phyloP scores from a whole-genome alignment of 148 eudicot genomes.

The Rhododendron ovatum region DNA sequence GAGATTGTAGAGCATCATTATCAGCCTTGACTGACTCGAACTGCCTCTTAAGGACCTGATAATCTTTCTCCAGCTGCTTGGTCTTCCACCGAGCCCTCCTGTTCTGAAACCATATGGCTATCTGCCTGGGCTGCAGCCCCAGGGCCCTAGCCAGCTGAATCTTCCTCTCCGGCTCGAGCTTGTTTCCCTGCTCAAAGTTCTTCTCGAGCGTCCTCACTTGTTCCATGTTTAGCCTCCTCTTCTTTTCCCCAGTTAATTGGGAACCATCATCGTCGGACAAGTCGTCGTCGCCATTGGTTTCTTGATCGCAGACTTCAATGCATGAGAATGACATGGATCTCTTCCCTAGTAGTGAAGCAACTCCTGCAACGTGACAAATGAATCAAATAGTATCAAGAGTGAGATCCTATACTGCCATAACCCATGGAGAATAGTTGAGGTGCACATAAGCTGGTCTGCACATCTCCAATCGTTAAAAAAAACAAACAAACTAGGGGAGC shows the following conservation, averaged over 20 bases:
- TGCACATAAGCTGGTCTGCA: too few species aligned
- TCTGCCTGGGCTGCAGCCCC: conserved; percentile 89
- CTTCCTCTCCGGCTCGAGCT: conserved; percentile 97
- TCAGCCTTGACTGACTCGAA: conserved; percentile 85
- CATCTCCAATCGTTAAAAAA: too few species aligned
- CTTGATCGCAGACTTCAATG: conserved; percentile 42
- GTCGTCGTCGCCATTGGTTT: conserved; percentile 54
- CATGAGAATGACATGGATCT: conserved; percentile 89
- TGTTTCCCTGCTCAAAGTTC: conserved; percentile 85
- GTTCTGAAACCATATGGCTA: conserved; percentile 98
- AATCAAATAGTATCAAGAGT: too few species aligned
- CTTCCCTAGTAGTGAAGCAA: conserved; percentile 66
- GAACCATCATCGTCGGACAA: conserved; percentile 94
- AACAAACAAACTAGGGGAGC: background rate
- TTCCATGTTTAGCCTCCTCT: conserved; percentile 89
- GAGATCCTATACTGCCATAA: background rate
- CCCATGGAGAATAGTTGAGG: background rate
- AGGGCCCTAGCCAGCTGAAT: conserved; percentile 90
- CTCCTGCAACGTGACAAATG: conserved; percentile 24
- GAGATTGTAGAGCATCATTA: conserved; percentile 70
- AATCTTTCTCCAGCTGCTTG: conserved; percentile 91
- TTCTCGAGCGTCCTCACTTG: conserved; percentile 93
- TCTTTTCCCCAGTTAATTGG: conserved; percentile 59
- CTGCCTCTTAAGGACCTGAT: conserved; percentile 77
- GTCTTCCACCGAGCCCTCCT: conserved; percentile 98